A percentile compares a stretch with the other conserved stretches of the same genome.
phyloP scores from a whole-genome alignment of 2,329 filamentous ascomycete species.

The Colletotrichum tamarilloi region DNA sequence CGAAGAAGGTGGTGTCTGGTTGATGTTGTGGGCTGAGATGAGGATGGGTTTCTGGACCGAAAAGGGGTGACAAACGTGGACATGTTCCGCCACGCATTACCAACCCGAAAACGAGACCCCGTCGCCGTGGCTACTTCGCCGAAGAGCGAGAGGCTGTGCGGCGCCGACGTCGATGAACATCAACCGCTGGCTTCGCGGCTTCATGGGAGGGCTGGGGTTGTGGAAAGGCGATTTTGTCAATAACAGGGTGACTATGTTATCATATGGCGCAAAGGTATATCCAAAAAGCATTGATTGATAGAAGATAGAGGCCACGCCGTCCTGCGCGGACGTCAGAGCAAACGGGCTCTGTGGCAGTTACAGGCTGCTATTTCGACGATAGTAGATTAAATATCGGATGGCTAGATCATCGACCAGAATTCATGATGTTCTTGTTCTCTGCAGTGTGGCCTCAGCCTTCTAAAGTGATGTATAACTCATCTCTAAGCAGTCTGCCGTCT shows the following conservation, averaged over 20 bases:
- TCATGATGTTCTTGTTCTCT: neutral
- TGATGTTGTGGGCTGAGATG: neutral
- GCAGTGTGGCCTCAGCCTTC: neutral
- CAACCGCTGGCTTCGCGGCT: neutral
- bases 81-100: neutral
- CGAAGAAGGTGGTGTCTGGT: conserved; percentile 13
- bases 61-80: neutral
- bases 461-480: neutral
- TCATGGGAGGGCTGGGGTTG: neutral
- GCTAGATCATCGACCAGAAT: neutral
- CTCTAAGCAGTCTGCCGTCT: neutral
- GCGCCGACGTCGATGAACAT: neutral
- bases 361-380: neutral
- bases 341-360: neutral
- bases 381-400: neutral
- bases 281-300: neutral
- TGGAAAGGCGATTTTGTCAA: neutral
- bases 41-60: neutral
- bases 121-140: neutral
- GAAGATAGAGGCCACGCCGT: neutral
- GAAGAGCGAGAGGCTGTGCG: neutral
- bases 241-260: neutral
- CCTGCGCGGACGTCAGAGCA: neutral
- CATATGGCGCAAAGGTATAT: neutral
- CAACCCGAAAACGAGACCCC: neutral